phyloP scores from a whole-genome alignment of 495 filamentous ascomycete species.

The Neurospora sp. region DNA sequence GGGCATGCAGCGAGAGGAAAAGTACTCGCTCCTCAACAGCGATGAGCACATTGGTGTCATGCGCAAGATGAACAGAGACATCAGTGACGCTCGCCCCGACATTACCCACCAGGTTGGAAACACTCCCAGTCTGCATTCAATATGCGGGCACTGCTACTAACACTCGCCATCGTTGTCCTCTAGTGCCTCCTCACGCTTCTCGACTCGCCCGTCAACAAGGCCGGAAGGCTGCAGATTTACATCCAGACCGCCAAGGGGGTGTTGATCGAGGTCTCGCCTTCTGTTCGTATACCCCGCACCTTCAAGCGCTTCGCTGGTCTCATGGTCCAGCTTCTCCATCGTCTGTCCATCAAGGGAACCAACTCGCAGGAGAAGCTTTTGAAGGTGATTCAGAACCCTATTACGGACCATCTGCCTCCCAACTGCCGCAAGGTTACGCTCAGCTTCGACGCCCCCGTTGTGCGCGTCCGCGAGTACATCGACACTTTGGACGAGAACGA shows the following conservation, averaged over 20 bases:
- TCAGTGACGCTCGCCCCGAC: constrained; percentile 93
- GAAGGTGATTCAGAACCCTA: constrained; percentile 94
- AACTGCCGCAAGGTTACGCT: constrained; percentile 97
- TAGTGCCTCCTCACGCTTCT: constrained; percentile 96
- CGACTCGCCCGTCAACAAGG: constrained; percentile 97
- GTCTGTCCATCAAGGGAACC: constrained; percentile 87
- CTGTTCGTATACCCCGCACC: constrained; percentile 91
- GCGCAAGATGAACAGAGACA: constrained; percentile 98
- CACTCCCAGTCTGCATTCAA: constrained; percentile 25
- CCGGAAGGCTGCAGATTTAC: constrained; percentile 93
- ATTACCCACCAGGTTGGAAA: constrained; percentile 89
- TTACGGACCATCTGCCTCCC: constrained; percentile 89
- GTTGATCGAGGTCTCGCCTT: constrained; percentile 92
- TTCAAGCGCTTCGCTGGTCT: constrained; percentile 98
- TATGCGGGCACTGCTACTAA: constrained; percentile 27
- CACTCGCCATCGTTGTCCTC: constrained; percentile 1
- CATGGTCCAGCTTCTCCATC: constrained; percentile 98
- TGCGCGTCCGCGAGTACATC: constrained; percentile 82
- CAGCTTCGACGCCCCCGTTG: constrained; percentile 80
- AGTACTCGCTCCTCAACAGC: constrained; percentile 92
- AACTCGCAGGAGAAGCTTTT: constrained; percentile 95
- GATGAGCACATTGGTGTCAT: constrained; percentile 98
- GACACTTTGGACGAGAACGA: constrained; percentile 66
- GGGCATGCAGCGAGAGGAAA: constrained; percentile 68
- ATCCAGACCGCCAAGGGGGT: constrained; percentile 96